Percentiles rank a stretch among this genome's conserved stretches.
These are phyloP conservation scores for Aureobasidium sp. DNA, from an alignment of 2,329 filamentous ascomycete genomes.

Conservation along the genomic window DNA sequence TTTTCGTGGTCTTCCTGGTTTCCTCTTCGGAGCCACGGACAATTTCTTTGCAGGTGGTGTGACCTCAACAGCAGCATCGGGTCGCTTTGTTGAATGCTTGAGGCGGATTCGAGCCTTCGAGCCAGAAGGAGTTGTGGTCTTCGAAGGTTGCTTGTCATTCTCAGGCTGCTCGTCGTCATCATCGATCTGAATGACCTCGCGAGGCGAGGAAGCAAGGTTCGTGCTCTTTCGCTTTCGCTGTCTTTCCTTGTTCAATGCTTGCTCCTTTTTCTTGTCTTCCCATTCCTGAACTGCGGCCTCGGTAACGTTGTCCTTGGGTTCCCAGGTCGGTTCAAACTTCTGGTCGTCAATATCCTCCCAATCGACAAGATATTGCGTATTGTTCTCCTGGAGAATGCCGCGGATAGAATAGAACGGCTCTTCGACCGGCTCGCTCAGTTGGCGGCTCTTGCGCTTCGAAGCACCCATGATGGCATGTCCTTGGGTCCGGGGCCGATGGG, in stretches of 20 bases:
- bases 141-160: neutral
- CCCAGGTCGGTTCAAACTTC: constrained; percentile 47
- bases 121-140: neutral
- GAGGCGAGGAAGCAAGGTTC: neutral
- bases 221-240: neutral
- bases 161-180: neutral
- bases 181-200: neutral
- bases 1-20: neutral
- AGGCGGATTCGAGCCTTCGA: neutral
- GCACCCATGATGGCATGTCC: neutral
- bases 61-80: neutral
- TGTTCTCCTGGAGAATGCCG: constrained; percentile 28
- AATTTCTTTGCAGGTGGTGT: neutral
- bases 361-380: constrained; percentile 46
- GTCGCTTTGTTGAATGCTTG: neutral
- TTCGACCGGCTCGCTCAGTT: neutral
- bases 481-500: neutral
- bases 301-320: constrained; percentile 32
- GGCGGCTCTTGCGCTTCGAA: neutral
- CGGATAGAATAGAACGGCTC: constrained; percentile 23
- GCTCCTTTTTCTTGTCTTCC: constrained; percentile 24
- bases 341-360: constrained; percentile 45
- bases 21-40: neutral
- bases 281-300: constrained; percentile 30
- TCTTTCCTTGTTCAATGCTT: neutral